A percentile compares a stretch with the other conserved stretches of the same genome.
Evolutionary conservation across 2,329 filamentous ascomycete genomes (phyloP).

Genomic region (Colletotrichum spinosum): DNA sequence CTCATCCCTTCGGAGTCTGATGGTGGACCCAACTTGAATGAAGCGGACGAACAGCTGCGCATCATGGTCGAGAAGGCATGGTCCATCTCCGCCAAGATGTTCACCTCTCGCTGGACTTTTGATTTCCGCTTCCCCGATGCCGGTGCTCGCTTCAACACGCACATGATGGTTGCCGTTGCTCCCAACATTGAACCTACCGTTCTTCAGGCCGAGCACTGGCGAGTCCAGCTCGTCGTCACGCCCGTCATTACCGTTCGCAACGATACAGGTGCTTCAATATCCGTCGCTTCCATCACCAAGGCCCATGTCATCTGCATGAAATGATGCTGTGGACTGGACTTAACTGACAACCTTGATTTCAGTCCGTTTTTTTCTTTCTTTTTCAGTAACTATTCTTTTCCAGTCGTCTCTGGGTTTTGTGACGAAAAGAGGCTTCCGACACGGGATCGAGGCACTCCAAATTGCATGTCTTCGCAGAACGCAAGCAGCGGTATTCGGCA

Average conservation of each 20-base stretch:
- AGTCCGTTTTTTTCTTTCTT: neutral
- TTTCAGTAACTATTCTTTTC: neutral
- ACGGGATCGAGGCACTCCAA: too few relatives aligned
- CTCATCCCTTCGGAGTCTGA: conserved; percentile 50
- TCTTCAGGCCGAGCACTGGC: conserved; percentile 62
- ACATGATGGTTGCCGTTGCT: conserved; percentile 62
- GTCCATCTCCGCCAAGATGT: conserved; percentile 60
- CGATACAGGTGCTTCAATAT: conserved; percentile 59
- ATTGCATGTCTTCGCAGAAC: too few relatives aligned
- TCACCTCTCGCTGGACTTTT: conserved; percentile 57
- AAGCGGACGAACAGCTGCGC: conserved; percentile 57
- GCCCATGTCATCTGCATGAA: conserved; percentile 62
- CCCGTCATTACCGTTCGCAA: conserved; percentile 66
- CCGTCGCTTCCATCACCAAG: conserved; percentile 56
- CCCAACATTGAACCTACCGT: conserved; percentile 52
- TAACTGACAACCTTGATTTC: neutral
- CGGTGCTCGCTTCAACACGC: conserved; percentile 59
- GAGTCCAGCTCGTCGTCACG: conserved; percentile 65
- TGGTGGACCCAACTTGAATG: conserved; percentile 42
- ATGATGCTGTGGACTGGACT: neutral
- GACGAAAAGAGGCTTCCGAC: too few relatives aligned
- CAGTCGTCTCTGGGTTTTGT: too few relatives aligned
- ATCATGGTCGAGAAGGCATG: conserved; percentile 55
- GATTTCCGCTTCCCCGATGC: conserved; percentile 64
- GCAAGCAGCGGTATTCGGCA: too few relatives aligned